A percentile compares a stretch with the other conserved stretches of the same genome.
Evolutionary conservation across 2,329 filamentous ascomycete genomes (phyloP).

Genomic region (Calonectria naviculata): DNA sequence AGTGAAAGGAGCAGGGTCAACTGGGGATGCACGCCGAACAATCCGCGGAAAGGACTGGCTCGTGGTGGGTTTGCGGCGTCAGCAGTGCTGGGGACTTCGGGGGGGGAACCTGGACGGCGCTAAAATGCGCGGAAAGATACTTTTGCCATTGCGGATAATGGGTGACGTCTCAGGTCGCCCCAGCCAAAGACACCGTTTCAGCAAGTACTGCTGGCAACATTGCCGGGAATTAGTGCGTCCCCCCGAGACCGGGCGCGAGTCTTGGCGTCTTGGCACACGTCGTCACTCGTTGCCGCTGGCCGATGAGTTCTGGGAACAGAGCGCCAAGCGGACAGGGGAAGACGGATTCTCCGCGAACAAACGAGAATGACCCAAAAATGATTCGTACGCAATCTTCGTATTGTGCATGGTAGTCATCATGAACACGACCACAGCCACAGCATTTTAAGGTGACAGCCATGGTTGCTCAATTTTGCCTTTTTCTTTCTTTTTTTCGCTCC

Average conservation of each 20-base stretch:
- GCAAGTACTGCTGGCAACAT: not conserved
- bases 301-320: not conserved
- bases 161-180: not conserved
- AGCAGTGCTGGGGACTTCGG: conserved; percentile 15
- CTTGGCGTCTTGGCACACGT: conserved; percentile 8
- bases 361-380: not conserved
- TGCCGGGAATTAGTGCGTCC: conserved; percentile 1
- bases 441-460: not conserved
- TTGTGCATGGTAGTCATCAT: not conserved
- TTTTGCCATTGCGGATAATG: not conserved
- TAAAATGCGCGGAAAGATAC: conserved; percentile 6
- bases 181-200: conserved; percentile 3
- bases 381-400: conserved; percentile 1
- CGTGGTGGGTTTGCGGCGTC: conserved; percentile 10
- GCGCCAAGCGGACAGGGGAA: not conserved
- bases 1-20: conserved; percentile 3
- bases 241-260: conserved; percentile 1
- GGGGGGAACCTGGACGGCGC: not conserved
- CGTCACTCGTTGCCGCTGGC: not conserved
- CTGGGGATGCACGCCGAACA: not conserved
- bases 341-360: not conserved
- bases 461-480: not conserved
- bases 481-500: not conserved
- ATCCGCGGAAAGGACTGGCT: conserved; percentile 15
- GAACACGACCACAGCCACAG: not conserved